Evolutionary conservation across 345 rosid genomes (phyloP), one percentile per base, ranked within the genome.

Genomic region (Linum usitatissimum): DNA sequence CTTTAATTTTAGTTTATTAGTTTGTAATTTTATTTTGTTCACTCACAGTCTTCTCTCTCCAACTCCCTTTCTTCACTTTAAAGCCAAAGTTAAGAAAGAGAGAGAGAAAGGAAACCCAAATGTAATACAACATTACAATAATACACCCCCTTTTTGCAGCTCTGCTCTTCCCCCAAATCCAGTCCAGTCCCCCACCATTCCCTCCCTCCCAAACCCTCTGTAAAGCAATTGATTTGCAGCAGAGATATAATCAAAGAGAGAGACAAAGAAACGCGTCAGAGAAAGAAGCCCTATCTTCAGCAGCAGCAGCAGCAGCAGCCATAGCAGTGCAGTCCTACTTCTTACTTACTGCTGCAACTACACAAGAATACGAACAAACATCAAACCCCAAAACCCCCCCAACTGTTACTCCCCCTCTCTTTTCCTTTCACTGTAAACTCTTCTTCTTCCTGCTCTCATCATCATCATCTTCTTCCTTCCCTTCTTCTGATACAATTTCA

Each of bases 331-430:
- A 49, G 53, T 59, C 61, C 28, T 59, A 38, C 49, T 49, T 65
- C 5, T 21, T 45, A 10, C 14, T 10, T 15, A 9, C 51, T 45
- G 51, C 14, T 45, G 10, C 15, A 45, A 45, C 1, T 7, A 23
- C 54, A 39, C 48, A 60, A 59, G 36, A 63, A 31, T 45, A 49
- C 20, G 34, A 18, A 55, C 49, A 54, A 15, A 55, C 18, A 31
- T 23, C 28, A 23, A 23, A 23, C 28, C 28, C 28, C 28, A 23
- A 23, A 23, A 62, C 48, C 65, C 64, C 64, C 34, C 65, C 70
- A 64, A 64, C 75, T 64, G 6, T 23, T 72, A 72, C 71, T 58
- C 60, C 67, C 65, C 68, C 73, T 78, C 79, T 66, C 68, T 66
- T 64, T 70, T 65, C 4, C 17, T 18, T 19, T 12, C 13, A 20